Evolutionary conservation across 371 early-diverging fungal species (phyloP), one percentile per base, ranked within the genome.

Genomic region (Mucor piriformis): DNA sequence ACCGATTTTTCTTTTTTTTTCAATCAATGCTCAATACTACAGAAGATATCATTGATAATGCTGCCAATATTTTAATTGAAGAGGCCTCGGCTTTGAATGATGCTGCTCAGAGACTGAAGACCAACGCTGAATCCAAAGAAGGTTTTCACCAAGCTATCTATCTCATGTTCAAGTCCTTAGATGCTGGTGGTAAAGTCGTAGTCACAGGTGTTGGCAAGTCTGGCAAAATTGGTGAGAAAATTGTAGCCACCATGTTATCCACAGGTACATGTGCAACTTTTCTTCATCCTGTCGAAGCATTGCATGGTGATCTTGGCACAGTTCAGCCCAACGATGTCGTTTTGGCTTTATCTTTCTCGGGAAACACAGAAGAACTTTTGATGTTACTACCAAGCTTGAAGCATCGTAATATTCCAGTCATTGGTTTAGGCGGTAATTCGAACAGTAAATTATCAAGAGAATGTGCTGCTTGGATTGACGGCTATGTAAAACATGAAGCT

Each of bases 151-250:
- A 70, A 49, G 80, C 79, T 8, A 67, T 79, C 20, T 68, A 73
- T 35, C 58, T 70, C 25, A 65, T 82, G 61, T 64, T 72, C 21
- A 62, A 64, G 3, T 50, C 74, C 3, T 58, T 77, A 16, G 72
- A 76, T 18, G 43, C 57, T 2, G 76, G 78, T 13, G 76, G 83
- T 47, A 88, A 88, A 51, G 61, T 87, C 15, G 75, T 88, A 0
- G 77, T 88, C 6, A 82, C 87, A 0, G 88, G 86, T 11, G 85
- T 88, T 0, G 88, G 88, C 21, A 88, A 88, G 58, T 84, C 84
- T 1, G 84, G 81, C 33, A 81, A 84, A 54, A 81, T 88, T 52
- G 84, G 81, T 13, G 78, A 81, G 23, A 88, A 88, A 44, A 77
- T 88, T n/a, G 82, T 83, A 0, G 86, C 87, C 0, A 88, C 88